phyloP scores from a whole-genome alignment of 768 basidiomycete species.

The Calocybe indica region DNA sequence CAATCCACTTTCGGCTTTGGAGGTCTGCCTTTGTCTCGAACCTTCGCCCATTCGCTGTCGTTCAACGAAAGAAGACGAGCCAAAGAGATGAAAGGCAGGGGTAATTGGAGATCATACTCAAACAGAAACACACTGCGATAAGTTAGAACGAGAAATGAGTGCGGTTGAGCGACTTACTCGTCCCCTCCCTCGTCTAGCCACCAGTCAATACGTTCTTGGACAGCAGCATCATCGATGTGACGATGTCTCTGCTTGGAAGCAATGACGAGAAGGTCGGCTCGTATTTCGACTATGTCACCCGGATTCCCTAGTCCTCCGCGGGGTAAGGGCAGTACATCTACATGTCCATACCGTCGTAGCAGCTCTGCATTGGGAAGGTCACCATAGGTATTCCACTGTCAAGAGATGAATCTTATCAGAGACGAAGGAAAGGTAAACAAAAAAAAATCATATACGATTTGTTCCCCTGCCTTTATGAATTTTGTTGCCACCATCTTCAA shows the following conservation, averaged over 20 bases:
- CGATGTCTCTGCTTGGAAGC: conserved; percentile 19
- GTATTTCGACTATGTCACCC: conserved; percentile 72
- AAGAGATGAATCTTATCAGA: conserved; percentile 1
- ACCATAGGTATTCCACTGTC: conserved; percentile 92
- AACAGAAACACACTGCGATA: conserved; percentile 46
- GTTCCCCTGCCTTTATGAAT: conserved; percentile 68
- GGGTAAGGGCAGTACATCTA: conserved; percentile 64
- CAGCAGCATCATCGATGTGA: too few relatives aligned
- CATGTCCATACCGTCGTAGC: conserved; percentile 90
- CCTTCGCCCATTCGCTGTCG: conserved; percentile 52
- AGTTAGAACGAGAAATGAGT: conserved; percentile 1
- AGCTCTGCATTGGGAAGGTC: conserved; percentile 91
- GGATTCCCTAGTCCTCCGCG: conserved; percentile 59
- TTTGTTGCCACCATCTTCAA: conserved; percentile 82
- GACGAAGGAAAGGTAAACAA: conserved; percentile 1
- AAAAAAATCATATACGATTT: conserved; percentile 62
- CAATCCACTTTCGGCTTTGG: conserved; percentile 65
- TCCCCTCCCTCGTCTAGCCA: conserved; percentile 90
- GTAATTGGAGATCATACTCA: conserved; percentile 45
- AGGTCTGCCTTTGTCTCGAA: conserved; percentile 55
- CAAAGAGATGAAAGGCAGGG: conserved; percentile 57
- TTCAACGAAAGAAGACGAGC: conserved; percentile 55
- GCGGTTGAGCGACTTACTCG: conserved; percentile 50
- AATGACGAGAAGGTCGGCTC: conserved; percentile 60
- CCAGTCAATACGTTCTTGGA: conserved; percentile 72